These are phyloP conservation scores for Pyrenophora seminiperda DNA, from an alignment of 2,329 filamentous ascomycete genomes.

Conservation along the genomic window DNA sequence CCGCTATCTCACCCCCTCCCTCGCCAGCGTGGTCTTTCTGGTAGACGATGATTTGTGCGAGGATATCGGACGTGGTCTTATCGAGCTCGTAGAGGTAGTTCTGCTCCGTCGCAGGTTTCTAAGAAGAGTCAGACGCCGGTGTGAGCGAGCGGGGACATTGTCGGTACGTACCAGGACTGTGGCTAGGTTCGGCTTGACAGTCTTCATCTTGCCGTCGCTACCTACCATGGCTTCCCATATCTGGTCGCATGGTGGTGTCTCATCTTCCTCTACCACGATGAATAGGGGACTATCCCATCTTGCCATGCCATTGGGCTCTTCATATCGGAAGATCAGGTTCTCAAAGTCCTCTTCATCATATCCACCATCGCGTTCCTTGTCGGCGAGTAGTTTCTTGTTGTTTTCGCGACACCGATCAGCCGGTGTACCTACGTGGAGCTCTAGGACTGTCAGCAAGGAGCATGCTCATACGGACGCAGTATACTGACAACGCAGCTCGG, in stretches of 20 bases:
- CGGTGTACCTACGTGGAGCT: conserved; percentile 64
- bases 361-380: conserved; percentile 46
- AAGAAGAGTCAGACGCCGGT: conserved; percentile 5
- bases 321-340: conserved; percentile 79
- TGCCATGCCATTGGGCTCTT: conserved; percentile 84
- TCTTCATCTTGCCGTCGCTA: conserved; percentile 65
- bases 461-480: background rate
- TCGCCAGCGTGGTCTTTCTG: conserved; percentile 68
- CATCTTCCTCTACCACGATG: conserved; percentile 77
- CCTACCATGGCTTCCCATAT: conserved; percentile 75
- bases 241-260: conserved; percentile 66
- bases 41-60: conserved; percentile 71
- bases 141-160: background rate
- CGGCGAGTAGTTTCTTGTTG: conserved; percentile 62
- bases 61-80: conserved; percentile 75
- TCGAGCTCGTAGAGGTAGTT: conserved; percentile 84
- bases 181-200: conserved; percentile 74
- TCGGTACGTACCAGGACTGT: conserved; percentile 62
- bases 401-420: conserved; percentile 62
- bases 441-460: conserved; percentile 42
- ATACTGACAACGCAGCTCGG: conserved; percentile 71
- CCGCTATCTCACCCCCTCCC: conserved; percentile 62
- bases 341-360: conserved; percentile 71
- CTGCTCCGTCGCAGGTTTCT: conserved; percentile 64
- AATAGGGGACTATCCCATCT: conserved; percentile 86